These are phyloP conservation scores for Phlyctochytrium planicorne DNA, from an alignment of 192 early-diverging fungal genomes.

Conservation along the genomic window DNA sequence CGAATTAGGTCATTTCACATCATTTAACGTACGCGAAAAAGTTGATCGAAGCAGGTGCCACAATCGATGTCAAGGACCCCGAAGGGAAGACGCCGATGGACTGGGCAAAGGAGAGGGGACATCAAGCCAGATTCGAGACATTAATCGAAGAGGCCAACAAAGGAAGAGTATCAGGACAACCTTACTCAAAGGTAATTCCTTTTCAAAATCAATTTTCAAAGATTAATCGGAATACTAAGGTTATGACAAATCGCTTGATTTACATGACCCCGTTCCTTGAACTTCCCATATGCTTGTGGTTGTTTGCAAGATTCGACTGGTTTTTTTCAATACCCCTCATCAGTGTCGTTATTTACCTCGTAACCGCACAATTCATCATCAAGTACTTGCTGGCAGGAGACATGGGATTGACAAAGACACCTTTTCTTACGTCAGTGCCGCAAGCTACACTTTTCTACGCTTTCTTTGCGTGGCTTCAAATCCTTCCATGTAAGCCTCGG, in stretches of 20 bases:
- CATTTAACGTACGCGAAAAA: constrained; percentile 54
- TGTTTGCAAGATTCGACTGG: constrained; percentile 69
- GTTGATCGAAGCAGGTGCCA: constrained; percentile 74
- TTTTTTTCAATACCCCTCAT: constrained; percentile 72
- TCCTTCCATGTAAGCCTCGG: constrained; percentile 65
- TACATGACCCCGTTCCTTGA: constrained; percentile 69
- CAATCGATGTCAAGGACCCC: constrained; percentile 63
- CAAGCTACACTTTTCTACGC: constrained; percentile 82
- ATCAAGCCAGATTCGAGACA: constrained; percentile 25
- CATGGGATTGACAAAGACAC: constrained; percentile 62
- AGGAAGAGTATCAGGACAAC: not conserved
- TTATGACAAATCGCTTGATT: constrained; percentile 62
- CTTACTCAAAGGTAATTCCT: constrained; percentile 5
- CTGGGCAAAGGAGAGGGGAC: constrained; percentile 70
- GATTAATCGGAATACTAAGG: not conserved
- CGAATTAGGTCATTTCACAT: constrained; percentile 39
- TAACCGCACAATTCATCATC: constrained; percentile 59
- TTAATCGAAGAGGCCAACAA: constrained; percentile 24
- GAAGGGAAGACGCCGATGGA: constrained; percentile 80
- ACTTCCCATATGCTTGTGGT: constrained; percentile 56
- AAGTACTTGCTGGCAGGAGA: constrained; percentile 53
- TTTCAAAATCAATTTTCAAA: not conserved
- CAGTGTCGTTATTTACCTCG: constrained; percentile 42
- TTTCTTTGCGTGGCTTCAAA: constrained; percentile 60
- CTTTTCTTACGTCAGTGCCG: constrained; percentile 82